phyloP scores from a whole-genome alignment of 2,329 filamentous ascomycete genomes.

The Cercospora sesami region DNA sequence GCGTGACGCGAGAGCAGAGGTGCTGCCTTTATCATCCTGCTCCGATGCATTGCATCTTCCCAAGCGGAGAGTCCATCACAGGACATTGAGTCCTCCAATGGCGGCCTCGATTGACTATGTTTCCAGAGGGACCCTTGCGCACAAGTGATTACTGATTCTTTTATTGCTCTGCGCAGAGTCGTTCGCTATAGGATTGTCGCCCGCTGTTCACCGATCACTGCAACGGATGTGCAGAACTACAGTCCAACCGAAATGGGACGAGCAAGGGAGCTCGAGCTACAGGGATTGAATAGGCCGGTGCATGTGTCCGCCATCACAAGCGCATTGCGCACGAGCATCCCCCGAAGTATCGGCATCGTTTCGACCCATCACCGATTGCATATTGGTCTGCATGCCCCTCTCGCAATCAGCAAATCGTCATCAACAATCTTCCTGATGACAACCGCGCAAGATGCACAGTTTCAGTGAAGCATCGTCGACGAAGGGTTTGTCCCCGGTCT shows the following conservation, averaged over 20 bases:
- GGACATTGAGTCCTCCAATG: no score
- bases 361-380: not conserved
- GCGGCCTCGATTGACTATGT: not conserved
- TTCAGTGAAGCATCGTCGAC: not conserved
- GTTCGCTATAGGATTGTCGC: not conserved
- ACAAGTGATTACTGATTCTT: not conserved
- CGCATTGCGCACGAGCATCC: not conserved
- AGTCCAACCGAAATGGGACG: not conserved
- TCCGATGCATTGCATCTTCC: not conserved
- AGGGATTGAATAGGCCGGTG: not conserved
- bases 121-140: not conserved
- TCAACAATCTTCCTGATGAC: not conserved
- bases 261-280: not conserved
- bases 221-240: not conserved
- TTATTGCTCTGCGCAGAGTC: not conserved
- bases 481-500: not conserved
- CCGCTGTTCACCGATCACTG: not conserved
- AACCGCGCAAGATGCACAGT: conserved; percentile 2
- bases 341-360: conserved; percentile 2
- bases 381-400: conserved; percentile 3
- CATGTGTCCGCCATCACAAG: not conserved
- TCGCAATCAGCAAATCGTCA: not conserved
- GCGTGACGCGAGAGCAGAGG: not conserved
- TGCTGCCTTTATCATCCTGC: not conserved
- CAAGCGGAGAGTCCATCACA: not conserved